Evolutionary conservation across 495 filamentous ascomycete species (phyloP).

Genomic region (Bryoglossum gracile): DNA sequence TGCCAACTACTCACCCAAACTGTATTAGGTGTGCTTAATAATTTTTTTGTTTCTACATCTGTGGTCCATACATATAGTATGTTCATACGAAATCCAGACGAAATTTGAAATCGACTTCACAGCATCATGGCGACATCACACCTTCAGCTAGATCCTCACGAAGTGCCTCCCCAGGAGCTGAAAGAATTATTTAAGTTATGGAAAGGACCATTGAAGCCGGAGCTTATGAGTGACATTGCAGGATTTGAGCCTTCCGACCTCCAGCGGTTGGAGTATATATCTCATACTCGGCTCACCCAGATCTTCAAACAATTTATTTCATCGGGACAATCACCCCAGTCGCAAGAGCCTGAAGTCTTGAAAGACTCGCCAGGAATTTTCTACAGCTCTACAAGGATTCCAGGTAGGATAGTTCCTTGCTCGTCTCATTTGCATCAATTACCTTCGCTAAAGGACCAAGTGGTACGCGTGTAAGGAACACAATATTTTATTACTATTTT

Average conservation of each 20-base stretch:
- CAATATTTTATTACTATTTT: too few species aligned
- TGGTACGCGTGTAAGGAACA: too few species aligned
- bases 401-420: constrained; percentile 1
- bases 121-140: not conserved
- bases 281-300: not conserved
- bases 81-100: too few species aligned
- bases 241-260: not conserved
- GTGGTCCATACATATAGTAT: too few species aligned
- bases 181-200: constrained; percentile 52
- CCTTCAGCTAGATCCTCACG: constrained; percentile 53
- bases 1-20: too few species aligned
- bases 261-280: not conserved
- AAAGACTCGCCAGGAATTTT: not conserved
- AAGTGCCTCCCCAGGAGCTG: constrained; percentile 59
- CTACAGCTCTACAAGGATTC: constrained; percentile 5
- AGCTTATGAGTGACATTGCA: not conserved
- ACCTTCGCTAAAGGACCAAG: too few species aligned
- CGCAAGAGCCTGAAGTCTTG: too few species aligned
- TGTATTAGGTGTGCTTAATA: too few species aligned
- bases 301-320: not conserved
- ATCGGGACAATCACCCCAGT: too few species aligned
- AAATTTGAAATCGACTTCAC: too few species aligned
- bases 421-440: not conserved
- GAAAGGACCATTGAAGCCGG: not conserved
- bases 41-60: too few species aligned